Percentiles rank a stretch among this genome's conserved stretches.
These are phyloP conservation scores for Mucor mucedo DNA, from an alignment of 371 early-diverging fungal species.

Conservation along the genomic window DNA sequence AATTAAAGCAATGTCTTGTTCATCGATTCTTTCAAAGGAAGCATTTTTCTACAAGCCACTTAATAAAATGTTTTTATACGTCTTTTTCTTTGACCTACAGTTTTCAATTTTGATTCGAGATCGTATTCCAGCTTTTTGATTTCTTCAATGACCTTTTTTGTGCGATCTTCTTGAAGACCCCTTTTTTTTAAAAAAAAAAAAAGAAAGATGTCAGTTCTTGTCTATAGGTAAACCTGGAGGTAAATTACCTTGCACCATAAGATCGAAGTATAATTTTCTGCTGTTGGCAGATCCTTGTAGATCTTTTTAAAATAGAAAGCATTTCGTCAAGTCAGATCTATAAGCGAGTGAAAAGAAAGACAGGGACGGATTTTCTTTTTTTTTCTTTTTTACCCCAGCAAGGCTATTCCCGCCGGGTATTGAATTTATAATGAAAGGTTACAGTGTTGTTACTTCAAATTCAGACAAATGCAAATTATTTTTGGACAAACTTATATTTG, in stretches of 20 bases:
- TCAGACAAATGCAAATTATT: too few species aligned
- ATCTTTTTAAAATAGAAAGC: background rate
- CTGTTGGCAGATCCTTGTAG: background rate
- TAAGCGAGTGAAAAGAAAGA: background rate
- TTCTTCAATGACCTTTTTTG: slow-evolving; percentile 36
- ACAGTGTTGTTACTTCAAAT: too few species aligned
- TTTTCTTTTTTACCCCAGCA: background rate
- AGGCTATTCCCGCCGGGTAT: background rate
- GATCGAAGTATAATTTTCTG: background rate
- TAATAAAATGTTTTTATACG: background rate
- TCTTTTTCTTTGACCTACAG: slow-evolving; percentile 17
- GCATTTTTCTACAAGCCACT: slow-evolving; percentile 12
- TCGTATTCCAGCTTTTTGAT: slow-evolving; percentile 39
- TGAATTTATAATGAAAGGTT: too few species aligned
- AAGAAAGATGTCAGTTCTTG: background rate
- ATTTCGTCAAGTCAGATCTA: background rate
- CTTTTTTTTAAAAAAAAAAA: background rate
- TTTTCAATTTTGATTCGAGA: slow-evolving; percentile 27
- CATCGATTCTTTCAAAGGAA: slow-evolving; percentile 24
- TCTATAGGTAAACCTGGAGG: background rate
- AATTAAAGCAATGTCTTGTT: slow-evolving; percentile 34
- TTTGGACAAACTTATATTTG: too few species aligned
- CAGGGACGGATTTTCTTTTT: background rate
- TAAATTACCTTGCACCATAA: slow-evolving; percentile 18
- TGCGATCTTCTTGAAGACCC: slow-evolving; percentile 32